Base-by-base conservation (phyloP, 176 grass and related monocot genomes). In the Pharus latifolius region DNA sequence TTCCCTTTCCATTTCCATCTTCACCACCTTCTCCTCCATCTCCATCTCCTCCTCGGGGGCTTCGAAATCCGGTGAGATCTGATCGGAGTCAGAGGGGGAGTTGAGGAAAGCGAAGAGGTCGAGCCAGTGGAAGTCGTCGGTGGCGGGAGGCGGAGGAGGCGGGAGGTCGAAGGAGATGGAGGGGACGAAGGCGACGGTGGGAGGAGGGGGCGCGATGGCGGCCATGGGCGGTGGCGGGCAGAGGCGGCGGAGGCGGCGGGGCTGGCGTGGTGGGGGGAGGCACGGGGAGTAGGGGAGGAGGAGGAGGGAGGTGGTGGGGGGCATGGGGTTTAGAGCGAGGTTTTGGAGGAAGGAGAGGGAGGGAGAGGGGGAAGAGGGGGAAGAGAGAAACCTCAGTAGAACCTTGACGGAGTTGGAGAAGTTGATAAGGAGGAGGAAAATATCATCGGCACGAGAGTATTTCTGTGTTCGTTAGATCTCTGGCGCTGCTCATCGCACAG, bases 71-170 rank as follows among this genome's bases (percentile, higher is more conserved):
- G 26, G n/a, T 2, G 28, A 48, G 71, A 63, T 70, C 83, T 74
- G 69, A 50, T 85, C 67, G 62, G 82, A 63, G 48, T 80, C 83
- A 22, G 69, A 76, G 40, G 83, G 76, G 63, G 83, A 80, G 23
- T 75, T 63, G 63, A 85, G 76, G 56, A 80, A 80, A 23, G 83
- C 70, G 77, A 85, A 85, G 49, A 85, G 83, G 83, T 85, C 83
- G 48, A 85, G 83, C 83, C 83, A 85, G 38, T 80, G 47, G 63
- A 85, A 80, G 23, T 53, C 83, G 69, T 74, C 83, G 10, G 62
- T 49, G 30, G 63, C 38, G 10, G 63, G 77, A 3, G 77, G 69
- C 30, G 83, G 63, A 38, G 54, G 70, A 28, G 69, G 28, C 5
- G 63, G 63, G 10, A 65, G 14, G 1, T 38, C 51, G 0, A 67